A percentile compares a stretch with the other conserved stretches of the same genome.
These are phyloP conservation scores for Paramyrothecium roridum DNA, from an alignment of 2,329 filamentous ascomycete genomes.

Conservation along the genomic window DNA sequence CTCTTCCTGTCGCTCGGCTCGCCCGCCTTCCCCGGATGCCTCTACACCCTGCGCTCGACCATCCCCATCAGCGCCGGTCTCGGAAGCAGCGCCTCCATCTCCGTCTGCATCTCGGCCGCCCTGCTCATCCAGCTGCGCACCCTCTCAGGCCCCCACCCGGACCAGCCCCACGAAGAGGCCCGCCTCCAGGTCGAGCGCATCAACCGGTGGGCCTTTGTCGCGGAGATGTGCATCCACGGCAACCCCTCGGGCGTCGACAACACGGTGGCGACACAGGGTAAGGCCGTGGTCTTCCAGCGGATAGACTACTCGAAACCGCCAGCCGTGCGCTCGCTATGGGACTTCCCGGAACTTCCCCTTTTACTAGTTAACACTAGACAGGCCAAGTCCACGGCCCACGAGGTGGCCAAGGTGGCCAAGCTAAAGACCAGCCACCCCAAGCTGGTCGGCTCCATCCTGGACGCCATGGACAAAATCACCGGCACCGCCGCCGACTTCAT, in stretches of 20 bases:
- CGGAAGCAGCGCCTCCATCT: constrained; percentile 91
- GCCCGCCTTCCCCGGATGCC: constrained; percentile 72
- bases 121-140: constrained; percentile 85
- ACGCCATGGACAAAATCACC: constrained; percentile 77
- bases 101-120: constrained; percentile 81
- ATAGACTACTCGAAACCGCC: constrained; percentile 76
- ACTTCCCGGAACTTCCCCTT: constrained; percentile 89
- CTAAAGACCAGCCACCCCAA: constrained; percentile 70
- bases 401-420: constrained; percentile 81
- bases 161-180: constrained; percentile 86
- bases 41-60: constrained; percentile 89
- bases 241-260: constrained; percentile 97
- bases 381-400: constrained; percentile 76
- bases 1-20: constrained; percentile 85
- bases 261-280: constrained; percentile 89
- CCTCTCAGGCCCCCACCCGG: constrained; percentile 84
- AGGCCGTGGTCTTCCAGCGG: constrained; percentile 88
- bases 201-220: constrained; percentile 96
- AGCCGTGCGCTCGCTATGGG: constrained; percentile 70
- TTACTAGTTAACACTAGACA: constrained; percentile 88
- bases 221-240: constrained; percentile 95
- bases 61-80: constrained; percentile 90
- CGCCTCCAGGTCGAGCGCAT: constrained; percentile 89
- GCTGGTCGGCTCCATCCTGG: constrained; percentile 76
- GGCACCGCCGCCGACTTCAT: constrained; percentile 53